Base-by-base conservation (phyloP, 1,284 basidiomycete genomes). In the Hemileia vastatrix region DNA sequence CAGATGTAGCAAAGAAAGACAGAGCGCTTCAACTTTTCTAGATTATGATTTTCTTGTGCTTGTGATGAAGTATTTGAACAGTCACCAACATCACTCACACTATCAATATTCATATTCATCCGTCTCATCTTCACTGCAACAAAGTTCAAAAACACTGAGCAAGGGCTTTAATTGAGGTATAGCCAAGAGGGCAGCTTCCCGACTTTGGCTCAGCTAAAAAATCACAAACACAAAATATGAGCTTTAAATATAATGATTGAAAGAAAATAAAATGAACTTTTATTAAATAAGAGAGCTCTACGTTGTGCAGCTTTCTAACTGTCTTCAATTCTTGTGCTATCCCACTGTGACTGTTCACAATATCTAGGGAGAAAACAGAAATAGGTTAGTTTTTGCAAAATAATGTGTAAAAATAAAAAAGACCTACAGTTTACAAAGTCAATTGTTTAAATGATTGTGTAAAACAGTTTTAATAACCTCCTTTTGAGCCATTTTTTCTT, bases 341-440 rank as follows among this genome's bases (percentile, higher is more conserved):
- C n/a, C n/a, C n/a, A n/a, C n/a, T n/a, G n/a, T n/a, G n/a, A n/a
- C n/a, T n/a, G n/a, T n/a, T n/a, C n/a, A n/a, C n/a, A n/a, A n/a
- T n/a, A n/a, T n/a, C n/a, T n/a, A n/a, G n/a, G n/a, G n/a, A n/a
- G n/a, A n/a, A n/a, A n/a, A n/a, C n/a, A n/a, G n/a, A n/a, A n/a
- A n/a, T n/a, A n/a, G n/a, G n/a, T n/a, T n/a, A n/a, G n/a, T n/a
- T n/a, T n/a, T n/a, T n/a, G n/a, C n/a, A n/a, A n/a, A n/a, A n/a
- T n/a, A n/a, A n/a, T n/a, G n/a, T n/a, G n/a, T n/a, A n/a, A n/a
- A n/a, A n/a, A n/a, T n/a, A n/a, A n/a, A n/a, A n/a, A n/a, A n/a
- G 18, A 48, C 54, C 27, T 8, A 48, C 54, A 21, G 5, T 48
- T 45, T 57, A 13, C 54, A 47, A 3, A 57, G 54, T 19, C 23